Base-by-base conservation (phyloP, 331 rosid genomes). In the Stylosanthes scabra region DNA sequence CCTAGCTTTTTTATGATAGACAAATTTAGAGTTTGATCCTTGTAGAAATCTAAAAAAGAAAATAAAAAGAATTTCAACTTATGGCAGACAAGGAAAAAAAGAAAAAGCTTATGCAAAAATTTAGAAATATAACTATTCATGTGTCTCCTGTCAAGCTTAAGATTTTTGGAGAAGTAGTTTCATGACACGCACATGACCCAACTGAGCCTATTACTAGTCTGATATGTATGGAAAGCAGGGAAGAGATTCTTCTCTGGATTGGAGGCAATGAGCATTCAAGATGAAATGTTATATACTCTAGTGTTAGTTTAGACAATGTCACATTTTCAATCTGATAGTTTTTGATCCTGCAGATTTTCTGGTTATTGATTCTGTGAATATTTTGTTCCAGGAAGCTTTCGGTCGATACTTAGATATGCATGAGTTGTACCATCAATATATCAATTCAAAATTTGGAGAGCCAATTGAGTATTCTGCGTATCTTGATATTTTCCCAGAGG, bases 401-500 rank as follows among this genome's bases (percentile, higher is more conserved):
- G 99, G 99, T 72, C 86, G 96, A 50, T 91, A 94, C 83, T 80
- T 94, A 25, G 99, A 94, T 82, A 15, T 94, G 91, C 96, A 94
- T 71, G 99, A 88, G 64, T 65, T 94, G 57, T 91, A 88, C 77
- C 59, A 94, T 71, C 89, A 81, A 65, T 94, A 81, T 74, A 75
- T 89, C 74, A 94, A 94, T 89, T 91, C 95, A 9, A 94, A 91
- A 75, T 94, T 94, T 82, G 99, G 99, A 28, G 91, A 94, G 78
- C 90, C 96, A n/a, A 82, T 88, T 1, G 99, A 94, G 80, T 94
- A 94, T 77, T 86, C 99, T 70, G 74, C 93, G 69, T 91, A 88
- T 77, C 88, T 94, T 75, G 96, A 91, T 87, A 58, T 82, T 62
- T 91, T 91, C 83, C 80, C 97, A 46, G 90, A 78, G 49, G 86